A percentile compares a stretch with the other conserved stretches of the same genome.
phyloP scores from a whole-genome alignment of 352 stramenopile species.

The Globisporangium middletonii region DNA sequence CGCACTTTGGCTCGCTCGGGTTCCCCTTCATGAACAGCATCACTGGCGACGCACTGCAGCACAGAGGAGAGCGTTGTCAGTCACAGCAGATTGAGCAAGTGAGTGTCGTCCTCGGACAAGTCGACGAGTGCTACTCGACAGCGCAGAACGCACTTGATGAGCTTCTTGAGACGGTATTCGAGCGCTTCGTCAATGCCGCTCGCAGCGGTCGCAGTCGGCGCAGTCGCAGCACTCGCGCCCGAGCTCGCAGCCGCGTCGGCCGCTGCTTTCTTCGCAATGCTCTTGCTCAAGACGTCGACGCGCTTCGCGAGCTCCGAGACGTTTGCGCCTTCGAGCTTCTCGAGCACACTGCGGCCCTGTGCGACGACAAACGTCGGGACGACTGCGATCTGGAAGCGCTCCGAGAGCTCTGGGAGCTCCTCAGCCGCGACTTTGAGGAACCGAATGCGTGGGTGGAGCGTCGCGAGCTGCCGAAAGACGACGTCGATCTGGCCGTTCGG shows the following conservation, averaged over 20 bases:
- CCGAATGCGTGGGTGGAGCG: slow-evolving; percentile 73
- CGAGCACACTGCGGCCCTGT: slow-evolving; percentile 65
- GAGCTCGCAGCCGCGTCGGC: slow-evolving; percentile 21
- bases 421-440: slow-evolving; percentile 87
- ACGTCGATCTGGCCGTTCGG: slow-evolving; percentile 84
- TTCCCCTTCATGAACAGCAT: slow-evolving; percentile 99
- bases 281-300: slow-evolving; percentile 82
- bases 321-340: slow-evolving; percentile 82
- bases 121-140: background rate
- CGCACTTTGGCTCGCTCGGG: slow-evolving; percentile 92
- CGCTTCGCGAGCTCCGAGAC: slow-evolving; percentile 80
- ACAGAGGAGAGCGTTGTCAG: background rate
- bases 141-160: slow-evolving; percentile 45
- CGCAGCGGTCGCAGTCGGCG: slow-evolving; percentile 10
- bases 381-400: slow-evolving; percentile 87
- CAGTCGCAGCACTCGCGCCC: slow-evolving; percentile 6
- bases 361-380: slow-evolving; percentile 94
- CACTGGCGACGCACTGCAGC: slow-evolving; percentile 67
- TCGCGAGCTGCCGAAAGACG: slow-evolving; percentile 77
- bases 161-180: slow-evolving; percentile 74
- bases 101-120: background rate
- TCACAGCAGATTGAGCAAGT: background rate
- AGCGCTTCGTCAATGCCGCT: slow-evolving; percentile 56
- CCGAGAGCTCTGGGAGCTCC: slow-evolving; percentile 73
- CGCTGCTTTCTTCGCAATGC: slow-evolving; percentile 50